phyloP scores from a whole-genome alignment of 2,329 filamentous ascomycete species.

The Fusarium dimerum region DNA sequence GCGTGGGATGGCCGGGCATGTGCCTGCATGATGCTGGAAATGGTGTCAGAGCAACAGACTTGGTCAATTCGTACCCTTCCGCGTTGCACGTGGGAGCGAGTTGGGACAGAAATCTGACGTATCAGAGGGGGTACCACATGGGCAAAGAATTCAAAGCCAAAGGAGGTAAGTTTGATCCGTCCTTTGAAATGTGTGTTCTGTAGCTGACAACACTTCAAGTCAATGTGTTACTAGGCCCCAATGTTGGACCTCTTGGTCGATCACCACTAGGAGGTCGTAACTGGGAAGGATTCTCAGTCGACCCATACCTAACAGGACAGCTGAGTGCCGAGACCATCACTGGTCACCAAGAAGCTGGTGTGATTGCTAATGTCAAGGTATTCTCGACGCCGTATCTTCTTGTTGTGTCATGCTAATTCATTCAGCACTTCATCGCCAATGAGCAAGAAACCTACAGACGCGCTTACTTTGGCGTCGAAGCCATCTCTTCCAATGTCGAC shows the following conservation, averaged over 20 bases:
- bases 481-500: conserved; percentile 63
- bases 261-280: conserved; percentile 71
- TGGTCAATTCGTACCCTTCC: conserved; percentile 50
- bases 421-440: conserved; percentile 59
- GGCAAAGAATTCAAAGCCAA: conserved; percentile 58
- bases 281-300: conserved; percentile 74
- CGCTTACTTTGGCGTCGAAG: conserved; percentile 46
- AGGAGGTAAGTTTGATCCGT: conserved; percentile 47
- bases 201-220: conserved; percentile 35
- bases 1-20: conserved; percentile 47
- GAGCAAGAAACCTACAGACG: conserved; percentile 58
- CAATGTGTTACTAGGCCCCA: conserved; percentile 70
- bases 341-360: conserved; percentile 75
- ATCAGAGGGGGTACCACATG: conserved; percentile 53
- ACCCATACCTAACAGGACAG: conserved; percentile 70
- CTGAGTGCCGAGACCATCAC: conserved; percentile 71
- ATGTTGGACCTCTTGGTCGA: conserved; percentile 69
- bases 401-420: too few relatives aligned
- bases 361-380: conserved; percentile 73
- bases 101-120: conserved; percentile 57
- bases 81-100: conserved; percentile 49
- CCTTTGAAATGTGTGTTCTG: rapidly evolving
- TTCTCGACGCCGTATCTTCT: rapidly evolving
- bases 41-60: conserved; percentile 48
- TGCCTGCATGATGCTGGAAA: conserved; percentile 53